These are phyloP conservation scores for Scheffersomyces ergatensis DNA, from an alignment of 805 yeast species.

Conservation along the genomic window DNA sequence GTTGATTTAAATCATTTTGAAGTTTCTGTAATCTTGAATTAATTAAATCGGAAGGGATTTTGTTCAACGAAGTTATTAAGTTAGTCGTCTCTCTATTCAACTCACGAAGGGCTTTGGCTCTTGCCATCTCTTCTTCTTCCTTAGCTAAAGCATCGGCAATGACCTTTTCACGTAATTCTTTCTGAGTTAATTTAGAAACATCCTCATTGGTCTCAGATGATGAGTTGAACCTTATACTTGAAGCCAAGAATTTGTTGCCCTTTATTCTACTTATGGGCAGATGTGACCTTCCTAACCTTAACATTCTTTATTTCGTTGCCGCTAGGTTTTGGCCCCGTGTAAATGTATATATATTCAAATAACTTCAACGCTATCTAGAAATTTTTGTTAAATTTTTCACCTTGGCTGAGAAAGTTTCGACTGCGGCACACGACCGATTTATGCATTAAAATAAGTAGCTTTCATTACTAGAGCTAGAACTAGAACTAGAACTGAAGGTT, in stretches of 20 bases:
- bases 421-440: no score
- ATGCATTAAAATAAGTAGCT: no score
- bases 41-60: conserved; percentile 29
- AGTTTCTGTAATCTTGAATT: conserved; percentile 27
- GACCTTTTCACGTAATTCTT: conserved; percentile 36
- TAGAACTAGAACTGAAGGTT: no score
- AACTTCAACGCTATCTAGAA: neutral
- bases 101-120: conserved; percentile 32
- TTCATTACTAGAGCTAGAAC: no score
- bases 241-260: neutral
- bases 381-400: no score
- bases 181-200: conserved; percentile 14
- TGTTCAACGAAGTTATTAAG: conserved; percentile 30
- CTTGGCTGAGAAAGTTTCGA: no score
- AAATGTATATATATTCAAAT: no score
- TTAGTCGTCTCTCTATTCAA: conserved; percentile 23
- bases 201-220: neutral
- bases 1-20: conserved; percentile 24
- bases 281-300: conserved; percentile 1
- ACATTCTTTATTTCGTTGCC: conserved; percentile 1
- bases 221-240: neutral
- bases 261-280: neutral
- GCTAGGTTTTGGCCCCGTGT: no score
- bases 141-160: conserved; percentile 42
- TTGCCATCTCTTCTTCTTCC: conserved; percentile 39